Evolutionary conservation across 768 basidiomycete genomes (phyloP), one percentile per base, ranked within the genome.

Genomic region (Astraeus odoratus): DNA sequence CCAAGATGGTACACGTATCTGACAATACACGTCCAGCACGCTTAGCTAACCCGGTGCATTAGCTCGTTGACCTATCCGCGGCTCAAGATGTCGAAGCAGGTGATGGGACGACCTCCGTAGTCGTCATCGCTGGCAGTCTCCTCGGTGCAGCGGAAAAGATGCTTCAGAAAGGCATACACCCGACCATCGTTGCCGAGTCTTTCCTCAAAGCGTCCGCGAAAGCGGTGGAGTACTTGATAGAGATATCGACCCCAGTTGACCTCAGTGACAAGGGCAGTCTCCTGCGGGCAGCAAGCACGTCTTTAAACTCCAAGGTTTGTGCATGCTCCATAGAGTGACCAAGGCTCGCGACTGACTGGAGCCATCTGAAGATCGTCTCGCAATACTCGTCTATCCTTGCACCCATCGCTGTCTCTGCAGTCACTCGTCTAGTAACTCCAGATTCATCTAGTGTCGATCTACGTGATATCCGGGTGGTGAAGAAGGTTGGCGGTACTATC

Each of bases 51-150:
- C 34, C 12, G 1, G 44, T 37, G 16, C 39, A 37, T 50, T 57
- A 97, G 95, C 78, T 99, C 34, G 96, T 99, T 46, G 95, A 99
- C 69, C 74, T 99, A 19, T 97, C 95, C 29, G 89, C 88, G 30
- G 96, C 96, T 13, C 96, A 99, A 73, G 96, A 99, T 63, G 78
- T 98, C 38, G 96, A 98, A 65, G 96, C 96, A 16, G 96, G 96
- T 47, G 96, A 99, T 64, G 96, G 96, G 5, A 99, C 96, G 8
- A 99, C 96, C 4, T 86, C 89, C 19, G 96, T 99, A 24, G 96
- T 99, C 35, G 92, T 99, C 18, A 75, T 99, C 23, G 96, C 96
- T 16, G 96, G 96, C 37, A 87, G 86, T 59, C 69, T 99, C 33
- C 72, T 99, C 4, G 86, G 84, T 37, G 95, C 95, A 20, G 95